A percentile compares a stretch with the other conserved stretches of the same genome.
These are phyloP conservation scores for Dispira simplex DNA, from an alignment of 192 early-diverging fungal species.

Conservation along the genomic window DNA sequence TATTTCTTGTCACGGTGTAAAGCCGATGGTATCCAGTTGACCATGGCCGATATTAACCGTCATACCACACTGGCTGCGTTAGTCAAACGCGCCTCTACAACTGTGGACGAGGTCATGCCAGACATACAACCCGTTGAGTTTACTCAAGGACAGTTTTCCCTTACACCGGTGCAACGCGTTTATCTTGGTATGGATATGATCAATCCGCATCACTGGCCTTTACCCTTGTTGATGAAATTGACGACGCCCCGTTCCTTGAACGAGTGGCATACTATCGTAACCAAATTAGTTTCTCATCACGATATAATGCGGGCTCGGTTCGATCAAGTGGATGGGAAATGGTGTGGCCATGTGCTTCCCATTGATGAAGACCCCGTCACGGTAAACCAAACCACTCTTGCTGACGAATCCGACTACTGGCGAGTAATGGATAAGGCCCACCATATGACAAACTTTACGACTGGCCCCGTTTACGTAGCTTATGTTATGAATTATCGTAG, in stretches of 20 bases:
- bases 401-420: background rate
- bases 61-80: background rate
- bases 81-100: background rate
- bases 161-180: constrained; percentile 1
- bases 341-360: background rate
- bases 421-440: background rate
- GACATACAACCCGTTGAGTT: background rate
- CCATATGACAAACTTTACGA: background rate
- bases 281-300: background rate
- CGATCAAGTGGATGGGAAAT: too few relatives aligned
- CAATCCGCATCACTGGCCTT: background rate
- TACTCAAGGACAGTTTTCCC: background rate
- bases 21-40: background rate
- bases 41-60: background rate
- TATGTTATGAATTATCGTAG: constrained; percentile 5
- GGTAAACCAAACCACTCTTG: too few relatives aligned
- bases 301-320: constrained; percentile 2
- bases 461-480: background rate
- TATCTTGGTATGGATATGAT: background rate
- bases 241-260: background rate
- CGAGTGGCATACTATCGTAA: background rate
- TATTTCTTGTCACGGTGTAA: background rate
- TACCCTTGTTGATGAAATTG: background rate
- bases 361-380: background rate
- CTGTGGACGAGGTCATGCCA: background rate